Base-by-base conservation (phyloP, 2,329 filamentous ascomycete genomes). In the Diaporthe sp. region DNA sequence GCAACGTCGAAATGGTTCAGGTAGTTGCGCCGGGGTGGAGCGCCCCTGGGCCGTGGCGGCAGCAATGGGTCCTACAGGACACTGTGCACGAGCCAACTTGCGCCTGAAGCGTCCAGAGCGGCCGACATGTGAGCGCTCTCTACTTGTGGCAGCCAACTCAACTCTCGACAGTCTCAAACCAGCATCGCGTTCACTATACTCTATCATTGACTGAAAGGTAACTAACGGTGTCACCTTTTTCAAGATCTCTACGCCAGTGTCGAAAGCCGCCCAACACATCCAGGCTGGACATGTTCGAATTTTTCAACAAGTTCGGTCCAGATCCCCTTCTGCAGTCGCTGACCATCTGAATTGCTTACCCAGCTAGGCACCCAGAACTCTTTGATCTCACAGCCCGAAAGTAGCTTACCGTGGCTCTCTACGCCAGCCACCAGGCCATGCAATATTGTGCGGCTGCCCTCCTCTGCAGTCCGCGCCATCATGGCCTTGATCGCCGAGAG, bases 381-480 rank as follows among this genome's bases (percentile, higher is more conserved):
- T 22, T 79, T 78, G 8, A 83, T 76, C 5, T 82, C 77, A 42
- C 82, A 84, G 13, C 83, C 81, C 0, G 78, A 80, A 69, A 84
- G 75, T n/a, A 82, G 84, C 31, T 83, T 79, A 1, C 83, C 83
- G 46, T 82, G 78, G 0, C 76, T 82, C 44, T 84, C 83, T 0
- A 65, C 51, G 0, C 82, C 82, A 6, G 80, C 81, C 2, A 83
- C 49, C 1, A 83, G 55, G 0, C 79, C 83, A 51, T 81, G 61
- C 0, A 84, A 80, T 1, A 85, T 77, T 2, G 79, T 78, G 0
- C 83, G 81, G 37, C 82, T 82, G 0, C 89, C 88, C 67, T 85
- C 84, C 78, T 90, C 89, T 0, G 86, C 83, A 0, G 82, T 83
- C 0, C 87, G 82, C 0, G 85, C 88, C 17, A 88, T 49, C 9